Evolutionary conservation across 2,329 filamentous ascomycete species (phyloP).

Genomic region (Pseudogymnoascus sp.): DNA sequence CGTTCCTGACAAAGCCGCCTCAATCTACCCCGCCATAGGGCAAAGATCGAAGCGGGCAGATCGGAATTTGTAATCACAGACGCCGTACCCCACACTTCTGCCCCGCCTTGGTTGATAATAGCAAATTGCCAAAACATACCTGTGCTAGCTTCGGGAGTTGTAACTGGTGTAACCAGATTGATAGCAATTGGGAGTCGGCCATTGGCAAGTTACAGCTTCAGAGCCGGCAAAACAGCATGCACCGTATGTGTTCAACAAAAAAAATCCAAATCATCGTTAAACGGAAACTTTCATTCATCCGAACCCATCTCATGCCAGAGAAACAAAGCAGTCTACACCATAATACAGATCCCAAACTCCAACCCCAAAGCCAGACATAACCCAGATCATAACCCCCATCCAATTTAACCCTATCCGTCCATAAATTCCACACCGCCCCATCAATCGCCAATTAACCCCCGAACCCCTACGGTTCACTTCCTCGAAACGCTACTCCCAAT

Average conservation of each 20-base stretch:
- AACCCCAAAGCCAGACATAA: neutral
- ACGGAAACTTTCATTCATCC: neutral
- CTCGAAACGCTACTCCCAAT: slow-evolving; percentile 24
- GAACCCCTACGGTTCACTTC: neutral
- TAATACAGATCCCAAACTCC: slow-evolving; percentile 2
- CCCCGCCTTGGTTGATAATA: neutral
- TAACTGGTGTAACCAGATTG: neutral
- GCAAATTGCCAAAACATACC: neutral
- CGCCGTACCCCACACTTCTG: neutral
- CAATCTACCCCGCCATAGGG: neutral
- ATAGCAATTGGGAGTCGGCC: neutral
- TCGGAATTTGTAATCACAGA: neutral
- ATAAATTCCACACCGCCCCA: neutral
- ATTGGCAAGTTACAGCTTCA: neutral
- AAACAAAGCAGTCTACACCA: slow-evolving; percentile 5
- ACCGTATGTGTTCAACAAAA: neutral
- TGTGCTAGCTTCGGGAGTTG: neutral
- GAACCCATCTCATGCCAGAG: neutral
- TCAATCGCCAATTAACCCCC: slow-evolving; percentile 2
- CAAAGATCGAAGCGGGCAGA: neutral
- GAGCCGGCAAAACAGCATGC: neutral
- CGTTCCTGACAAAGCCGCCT: neutral
- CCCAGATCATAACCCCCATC: neutral
- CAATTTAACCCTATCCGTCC: neutral
- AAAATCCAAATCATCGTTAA: neutral